Evolutionary conservation across 2,329 filamentous ascomycete species (phyloP), one percentile per base, ranked within the genome.

Genomic region (Diaporthe sp.): DNA sequence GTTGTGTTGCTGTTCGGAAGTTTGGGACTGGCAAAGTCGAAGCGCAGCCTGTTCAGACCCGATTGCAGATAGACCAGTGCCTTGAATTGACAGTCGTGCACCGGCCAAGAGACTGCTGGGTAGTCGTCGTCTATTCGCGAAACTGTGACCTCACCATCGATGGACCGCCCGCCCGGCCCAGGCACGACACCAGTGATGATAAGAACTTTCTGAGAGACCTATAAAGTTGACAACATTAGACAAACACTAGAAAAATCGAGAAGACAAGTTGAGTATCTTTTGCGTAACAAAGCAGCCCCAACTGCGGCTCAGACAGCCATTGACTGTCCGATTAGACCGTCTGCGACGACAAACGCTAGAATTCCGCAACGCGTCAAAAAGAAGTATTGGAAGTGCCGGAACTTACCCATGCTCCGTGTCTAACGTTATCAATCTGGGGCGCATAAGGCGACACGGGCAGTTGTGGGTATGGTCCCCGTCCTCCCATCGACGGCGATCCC

Each of bases 171-270:
- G 46, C 88, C 86, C 37, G 92, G 87, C 78, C 98, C 94, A 75
- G 94, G 95, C 79, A 98, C 93, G 67, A 94, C 92, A 70, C 96
- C 96, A 80, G 93, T 92, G 62, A 98, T 88, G 34, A 97, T 89
- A 28, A 98, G 88, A 12, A 97, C 90, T 83, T 98, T 98, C 87
- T 98, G 95, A 82, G 98, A 95, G 28, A 97, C 95, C 95, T 98
- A 79, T 51, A 46, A 31, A 13, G 49, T 34, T 73, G 44, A 25
- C 5, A 17, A 44, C 9, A 19, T 73, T 73, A 73, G 71, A 37
- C 46, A 25, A 73, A 22, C 3, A 42, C 57, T 7, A 44, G 13
- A 28, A 28, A 22, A 53, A 53, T 55, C n/a, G 17, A 31, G 34
- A 42, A 15, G 8, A 13, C n/a, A 15, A 25, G 42, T 19, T 13